Conservation (phyloP, 1,284 basidiomycete genomes). For the Sanghuangporus baumii region DNA sequence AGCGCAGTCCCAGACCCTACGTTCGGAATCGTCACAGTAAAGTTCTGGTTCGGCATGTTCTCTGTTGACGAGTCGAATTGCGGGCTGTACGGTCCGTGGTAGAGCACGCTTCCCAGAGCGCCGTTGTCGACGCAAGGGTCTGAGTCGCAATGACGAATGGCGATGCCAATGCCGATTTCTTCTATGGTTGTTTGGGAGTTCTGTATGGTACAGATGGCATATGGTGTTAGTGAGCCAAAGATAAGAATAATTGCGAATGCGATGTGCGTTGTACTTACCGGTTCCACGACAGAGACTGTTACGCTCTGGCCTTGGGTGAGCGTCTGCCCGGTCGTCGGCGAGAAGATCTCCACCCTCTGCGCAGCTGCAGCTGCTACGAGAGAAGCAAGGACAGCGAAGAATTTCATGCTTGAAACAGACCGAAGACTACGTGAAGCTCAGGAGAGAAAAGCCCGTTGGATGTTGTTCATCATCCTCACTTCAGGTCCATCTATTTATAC, state of each 20-base stretch:
- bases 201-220: constrained; percentile 22
- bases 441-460: neutral
- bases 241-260: neutral
- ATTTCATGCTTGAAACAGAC: neutral
- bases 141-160: constrained; percentile 30
- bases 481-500: neutral
- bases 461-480: neutral
- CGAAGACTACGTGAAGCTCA: neutral
- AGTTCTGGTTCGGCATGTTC: constrained; percentile 42
- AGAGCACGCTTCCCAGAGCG: constrained; percentile 38
- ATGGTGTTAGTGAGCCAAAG: neutral
- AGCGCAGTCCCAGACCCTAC: constrained; percentile 29
- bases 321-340: constrained; percentile 29
- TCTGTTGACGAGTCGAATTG: constrained; percentile 21
- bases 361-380: constrained; percentile 26
- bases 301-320: constrained; percentile 33
- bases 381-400: constrained; percentile 6
- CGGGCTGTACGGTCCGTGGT: constrained; percentile 40
- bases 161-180: constrained; percentile 43
- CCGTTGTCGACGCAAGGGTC: constrained; percentile 28
- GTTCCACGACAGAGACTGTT: constrained; percentile 38
- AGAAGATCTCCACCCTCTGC: constrained; percentile 35
- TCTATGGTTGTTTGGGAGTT: constrained; percentile 32
- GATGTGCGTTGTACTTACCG: constrained; percentile 29
- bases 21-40: constrained; percentile 40